Percentiles rank a stretch among this genome's conserved stretches.
Conservation (phyloP, 23 red algal genomes). For the Pyropia haitanensis region DNA sequence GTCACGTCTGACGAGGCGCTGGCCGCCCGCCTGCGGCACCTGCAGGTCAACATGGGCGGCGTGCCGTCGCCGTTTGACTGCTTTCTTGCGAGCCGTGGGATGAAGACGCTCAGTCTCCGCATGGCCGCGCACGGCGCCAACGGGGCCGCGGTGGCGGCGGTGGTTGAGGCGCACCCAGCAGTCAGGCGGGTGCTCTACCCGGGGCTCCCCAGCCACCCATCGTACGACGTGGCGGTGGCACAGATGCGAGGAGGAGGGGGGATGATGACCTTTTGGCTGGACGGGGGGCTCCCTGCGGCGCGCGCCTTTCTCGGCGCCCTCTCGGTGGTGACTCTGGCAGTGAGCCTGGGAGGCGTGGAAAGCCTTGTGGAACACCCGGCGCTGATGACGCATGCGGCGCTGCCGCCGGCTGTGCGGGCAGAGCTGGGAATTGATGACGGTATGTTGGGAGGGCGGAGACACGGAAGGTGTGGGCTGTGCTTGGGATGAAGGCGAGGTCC, state of each 20-base stretch:
- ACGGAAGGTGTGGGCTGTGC: too few species aligned
- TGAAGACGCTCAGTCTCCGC: conserved; percentile 32
- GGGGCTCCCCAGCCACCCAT: conserved; percentile 18
- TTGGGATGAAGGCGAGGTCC: too few species aligned
- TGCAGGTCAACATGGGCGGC: conserved; percentile 36
- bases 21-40: conserved; percentile 17
- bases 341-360: conserved; percentile 39
- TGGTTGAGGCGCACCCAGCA: conserved; percentile 3
- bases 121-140: conserved; percentile 30
- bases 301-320: conserved; percentile 6
- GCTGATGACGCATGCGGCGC: conserved; percentile 27
- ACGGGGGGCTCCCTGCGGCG: conserved; percentile 8
- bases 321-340: conserved; percentile 17
- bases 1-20: conserved; percentile 12
- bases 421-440: conserved; percentile 33
- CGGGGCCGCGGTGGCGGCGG: conserved; percentile 11
- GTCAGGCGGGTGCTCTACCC: conserved; percentile 32
- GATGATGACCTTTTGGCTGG: conserved; percentile 35
- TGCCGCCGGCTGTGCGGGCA: conserved; percentile 13
- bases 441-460: too few species aligned
- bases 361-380: conserved; percentile 36
- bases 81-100: conserved; percentile 33
- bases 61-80: conserved; percentile 41
- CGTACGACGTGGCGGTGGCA: conserved; percentile 18
- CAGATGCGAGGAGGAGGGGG: conserved; percentile 18